These are phyloP conservation scores for Calocybe gangraenosa DNA, from an alignment of 768 basidiomycete genomes.

Conservation along the genomic window DNA sequence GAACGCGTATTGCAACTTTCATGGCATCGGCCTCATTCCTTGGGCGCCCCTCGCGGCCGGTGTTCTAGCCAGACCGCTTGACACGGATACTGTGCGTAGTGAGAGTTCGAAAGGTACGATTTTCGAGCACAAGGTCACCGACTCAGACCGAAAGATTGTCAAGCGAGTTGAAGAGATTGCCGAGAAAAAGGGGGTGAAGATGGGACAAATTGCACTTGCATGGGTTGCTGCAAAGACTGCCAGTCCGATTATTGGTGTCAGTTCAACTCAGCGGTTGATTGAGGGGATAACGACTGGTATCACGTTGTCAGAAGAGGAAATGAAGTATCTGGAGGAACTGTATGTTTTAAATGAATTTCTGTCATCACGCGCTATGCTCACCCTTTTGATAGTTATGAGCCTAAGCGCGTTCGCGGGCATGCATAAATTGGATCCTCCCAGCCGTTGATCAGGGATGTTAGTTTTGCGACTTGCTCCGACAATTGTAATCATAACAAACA, in stretches of 20 bases:
- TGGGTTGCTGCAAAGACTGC: constrained; percentile 34
- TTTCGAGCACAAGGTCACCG: constrained; percentile 17
- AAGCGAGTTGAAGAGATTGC: constrained; percentile 37
- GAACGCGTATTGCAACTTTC: constrained; percentile 39
- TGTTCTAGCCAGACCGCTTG: constrained; percentile 31
- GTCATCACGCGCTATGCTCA: background rate
- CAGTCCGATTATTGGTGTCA: constrained; percentile 27
- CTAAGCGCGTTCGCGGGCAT: constrained; percentile 13
- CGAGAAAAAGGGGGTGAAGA: constrained; percentile 32
- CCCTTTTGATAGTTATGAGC: constrained; percentile 9
- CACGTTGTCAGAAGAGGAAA: constrained; percentile 38
- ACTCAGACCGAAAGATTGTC: constrained; percentile 28
- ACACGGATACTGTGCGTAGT: constrained; percentile 18
- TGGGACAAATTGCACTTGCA: constrained; percentile 43
- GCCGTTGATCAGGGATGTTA: background rate
- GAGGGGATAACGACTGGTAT: constrained; percentile 18
- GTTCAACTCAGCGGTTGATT: constrained; percentile 15
- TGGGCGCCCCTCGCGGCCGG: constrained; percentile 42
- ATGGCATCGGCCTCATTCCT: constrained; percentile 51
- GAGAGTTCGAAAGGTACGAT: constrained; percentile 14
- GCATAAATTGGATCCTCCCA: constrained; percentile 1
- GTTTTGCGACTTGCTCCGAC: background rate
- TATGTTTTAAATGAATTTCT: constrained; percentile 20
- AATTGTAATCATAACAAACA: background rate
- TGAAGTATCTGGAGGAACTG: constrained; percentile 34